Evolutionary conservation across 2,329 filamentous ascomycete species (phyloP).

Genomic region (Cercospora sp.): DNA sequence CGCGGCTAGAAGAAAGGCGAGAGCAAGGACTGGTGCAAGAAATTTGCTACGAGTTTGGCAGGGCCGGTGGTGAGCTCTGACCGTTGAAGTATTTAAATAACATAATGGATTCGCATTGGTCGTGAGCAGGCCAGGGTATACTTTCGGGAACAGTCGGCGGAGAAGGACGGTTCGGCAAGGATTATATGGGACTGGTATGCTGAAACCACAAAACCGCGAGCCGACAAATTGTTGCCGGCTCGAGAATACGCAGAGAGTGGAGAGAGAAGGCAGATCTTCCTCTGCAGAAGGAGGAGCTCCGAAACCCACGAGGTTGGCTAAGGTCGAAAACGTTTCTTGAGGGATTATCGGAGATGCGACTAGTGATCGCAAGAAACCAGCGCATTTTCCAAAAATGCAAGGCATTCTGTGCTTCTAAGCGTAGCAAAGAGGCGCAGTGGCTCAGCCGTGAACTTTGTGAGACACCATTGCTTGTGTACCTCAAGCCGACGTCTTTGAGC

Average conservation of each 20-base stretch:
- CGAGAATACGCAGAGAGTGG: not conserved
- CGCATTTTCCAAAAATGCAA: too few relatives aligned
- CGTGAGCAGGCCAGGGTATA: not conserved
- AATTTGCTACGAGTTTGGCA: not conserved
- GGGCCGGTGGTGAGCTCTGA: not conserved
- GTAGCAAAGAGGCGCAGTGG: too few relatives aligned
- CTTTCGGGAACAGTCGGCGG: not conserved
- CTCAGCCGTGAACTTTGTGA: too few relatives aligned
- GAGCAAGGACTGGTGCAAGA: not conserved
- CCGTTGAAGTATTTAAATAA: not conserved
- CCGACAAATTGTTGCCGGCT: not conserved
- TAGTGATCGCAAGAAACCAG: too few relatives aligned
- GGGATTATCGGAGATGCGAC: too few relatives aligned
- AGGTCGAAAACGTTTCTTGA: too few relatives aligned
- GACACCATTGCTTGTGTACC: too few relatives aligned
- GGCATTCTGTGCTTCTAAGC: too few relatives aligned
- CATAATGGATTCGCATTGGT: not conserved
- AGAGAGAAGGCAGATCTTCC: not conserved
- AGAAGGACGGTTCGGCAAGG: not conserved
- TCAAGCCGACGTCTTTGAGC: too few relatives aligned
- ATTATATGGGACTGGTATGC: not conserved
- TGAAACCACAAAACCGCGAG: not conserved
- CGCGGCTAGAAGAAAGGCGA: not conserved
- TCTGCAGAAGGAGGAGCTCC: too few relatives aligned
- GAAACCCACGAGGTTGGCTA: too few relatives aligned